A percentile compares a stretch with the other conserved stretches of the same genome.
These are phyloP conservation scores for Amesomyces nigricolor DNA, from an alignment of 2,329 filamentous ascomycete species.

Conservation along the genomic window DNA sequence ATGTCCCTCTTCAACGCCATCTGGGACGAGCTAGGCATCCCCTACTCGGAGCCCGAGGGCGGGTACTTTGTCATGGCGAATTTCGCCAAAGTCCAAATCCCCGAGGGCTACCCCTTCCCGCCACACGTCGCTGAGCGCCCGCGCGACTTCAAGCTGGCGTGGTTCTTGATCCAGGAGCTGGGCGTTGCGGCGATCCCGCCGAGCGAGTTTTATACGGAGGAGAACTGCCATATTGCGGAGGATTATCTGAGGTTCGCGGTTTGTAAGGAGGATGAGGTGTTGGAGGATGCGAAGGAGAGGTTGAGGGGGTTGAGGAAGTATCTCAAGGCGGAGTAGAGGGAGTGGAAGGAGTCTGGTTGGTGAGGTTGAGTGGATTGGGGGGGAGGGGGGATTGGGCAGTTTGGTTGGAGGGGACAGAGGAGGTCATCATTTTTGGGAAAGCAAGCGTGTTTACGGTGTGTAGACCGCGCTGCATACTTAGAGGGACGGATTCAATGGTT, in stretches of 20 bases:
- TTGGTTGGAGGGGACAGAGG: no score
- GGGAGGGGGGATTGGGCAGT: no score
- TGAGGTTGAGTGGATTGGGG: no score
- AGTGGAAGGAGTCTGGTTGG: no score
- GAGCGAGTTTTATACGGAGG: slow-evolving; percentile 90
- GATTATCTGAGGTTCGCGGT: slow-evolving; percentile 94
- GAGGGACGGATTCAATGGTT: no score
- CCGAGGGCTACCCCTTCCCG: slow-evolving; percentile 80
- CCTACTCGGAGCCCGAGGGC: slow-evolving; percentile 88
- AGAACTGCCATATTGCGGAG: slow-evolving; percentile 78
- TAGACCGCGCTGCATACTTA: no score
- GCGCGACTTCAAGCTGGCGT: slow-evolving; percentile 87
- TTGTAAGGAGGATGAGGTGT: slow-evolving; percentile 85
- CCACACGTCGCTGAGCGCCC: slow-evolving; percentile 79
- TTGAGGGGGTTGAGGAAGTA: slow-evolving; percentile 69
- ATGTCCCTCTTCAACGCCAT: slow-evolving; percentile 80
- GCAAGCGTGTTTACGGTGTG: no score
- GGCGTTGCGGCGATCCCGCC: slow-evolving; percentile 94
- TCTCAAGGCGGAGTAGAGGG: slow-evolving; percentile 36
- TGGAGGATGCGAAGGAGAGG: slow-evolving; percentile 72
- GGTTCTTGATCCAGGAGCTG: slow-evolving; percentile 95
- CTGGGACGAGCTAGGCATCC: slow-evolving; percentile 68
- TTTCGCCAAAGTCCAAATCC: slow-evolving; percentile 79
- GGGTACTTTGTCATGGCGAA: slow-evolving; percentile 98
- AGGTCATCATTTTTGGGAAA: no score